These are phyloP conservation scores for Cryptosporidium ubiquitum DNA, from an alignment of 169 alveolate genomes.

Conservation along the genomic window DNA sequence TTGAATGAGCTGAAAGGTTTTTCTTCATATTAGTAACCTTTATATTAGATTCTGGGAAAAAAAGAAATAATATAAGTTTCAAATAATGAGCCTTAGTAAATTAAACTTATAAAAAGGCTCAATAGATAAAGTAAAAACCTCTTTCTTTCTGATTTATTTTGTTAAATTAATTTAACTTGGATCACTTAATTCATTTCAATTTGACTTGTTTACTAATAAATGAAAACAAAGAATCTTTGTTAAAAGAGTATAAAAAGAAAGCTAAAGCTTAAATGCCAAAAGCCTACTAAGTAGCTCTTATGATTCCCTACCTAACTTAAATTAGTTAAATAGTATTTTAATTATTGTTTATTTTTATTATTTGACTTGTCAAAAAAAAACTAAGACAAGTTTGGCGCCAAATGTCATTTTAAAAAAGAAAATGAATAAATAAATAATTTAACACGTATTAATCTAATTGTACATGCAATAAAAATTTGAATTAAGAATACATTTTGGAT, in stretches of 20 bases:
- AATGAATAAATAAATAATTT: not conserved
- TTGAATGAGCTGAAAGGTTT: not conserved
- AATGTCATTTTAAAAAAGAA: not conserved
- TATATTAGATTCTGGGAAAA: no score
- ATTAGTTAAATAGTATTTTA: not conserved
- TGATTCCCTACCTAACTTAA: not conserved
- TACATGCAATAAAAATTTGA: not conserved
- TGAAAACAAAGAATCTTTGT: no score
- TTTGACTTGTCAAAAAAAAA: slow-evolving; percentile 24
- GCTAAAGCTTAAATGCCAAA: not conserved
- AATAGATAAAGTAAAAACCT: no score
- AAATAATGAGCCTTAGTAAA: not conserved
- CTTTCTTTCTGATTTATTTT: no score
- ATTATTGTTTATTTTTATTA: not conserved
- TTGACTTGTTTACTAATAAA: not conserved
- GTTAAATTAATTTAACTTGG: no score
- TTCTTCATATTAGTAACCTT: not conserved
- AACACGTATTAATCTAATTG: not conserved
- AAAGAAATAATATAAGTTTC: no score
- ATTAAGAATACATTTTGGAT: not conserved
- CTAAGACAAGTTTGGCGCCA: slow-evolving; percentile 8
- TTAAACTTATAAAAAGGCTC: no score
- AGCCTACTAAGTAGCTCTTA: not conserved
- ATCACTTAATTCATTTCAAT: not conserved
- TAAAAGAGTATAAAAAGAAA: not conserved